Evolutionary conservation across 768 basidiomycete genomes (phyloP).

Genomic region (Termitomyces sp.): DNA sequence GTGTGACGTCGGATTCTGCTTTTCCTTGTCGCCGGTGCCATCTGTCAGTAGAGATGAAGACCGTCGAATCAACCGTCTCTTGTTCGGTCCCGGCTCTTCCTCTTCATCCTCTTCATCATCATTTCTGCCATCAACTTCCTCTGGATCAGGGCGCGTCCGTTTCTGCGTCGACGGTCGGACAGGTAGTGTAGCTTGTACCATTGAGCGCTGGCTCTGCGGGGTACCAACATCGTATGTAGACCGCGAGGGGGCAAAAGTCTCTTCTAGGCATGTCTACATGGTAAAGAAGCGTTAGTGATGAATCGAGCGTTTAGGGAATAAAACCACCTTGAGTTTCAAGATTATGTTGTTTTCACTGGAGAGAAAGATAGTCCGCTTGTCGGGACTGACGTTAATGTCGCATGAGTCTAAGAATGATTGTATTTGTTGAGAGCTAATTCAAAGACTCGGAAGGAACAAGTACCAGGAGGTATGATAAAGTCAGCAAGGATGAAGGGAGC

Average conservation of each 20-base stretch:
- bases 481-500: conserved; percentile 81
- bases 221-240: conserved; percentile 60
- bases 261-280: conserved; percentile 61
- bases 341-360: conserved; percentile 84
- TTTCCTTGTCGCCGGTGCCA: neutral
- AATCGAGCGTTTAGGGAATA: too few species aligned
- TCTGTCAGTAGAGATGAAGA: neutral
- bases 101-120: neutral
- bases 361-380: conserved; percentile 92
- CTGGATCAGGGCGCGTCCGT: conserved; percentile 2
- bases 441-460: conserved; percentile 16
- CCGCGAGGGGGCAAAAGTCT: conserved; percentile 60
- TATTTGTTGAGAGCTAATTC: neutral
- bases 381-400: conserved; percentile 94
- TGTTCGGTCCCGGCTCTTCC: neutral
- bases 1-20: neutral
- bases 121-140: neutral
- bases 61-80: conserved; percentile 1
- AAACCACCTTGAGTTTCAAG: conserved; percentile 63
- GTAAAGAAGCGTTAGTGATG: neutral
- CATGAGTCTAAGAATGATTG: conserved; percentile 48
- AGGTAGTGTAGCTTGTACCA: conserved; percentile 19
- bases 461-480: conserved; percentile 76
- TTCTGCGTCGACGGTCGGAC: conserved; percentile 5
- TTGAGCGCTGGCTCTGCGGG: conserved; percentile 13